Percentiles rank a stretch among this genome's conserved stretches.
phyloP scores from a whole-genome alignment of 208 protist species.

The Polymyxa betae region DNA sequence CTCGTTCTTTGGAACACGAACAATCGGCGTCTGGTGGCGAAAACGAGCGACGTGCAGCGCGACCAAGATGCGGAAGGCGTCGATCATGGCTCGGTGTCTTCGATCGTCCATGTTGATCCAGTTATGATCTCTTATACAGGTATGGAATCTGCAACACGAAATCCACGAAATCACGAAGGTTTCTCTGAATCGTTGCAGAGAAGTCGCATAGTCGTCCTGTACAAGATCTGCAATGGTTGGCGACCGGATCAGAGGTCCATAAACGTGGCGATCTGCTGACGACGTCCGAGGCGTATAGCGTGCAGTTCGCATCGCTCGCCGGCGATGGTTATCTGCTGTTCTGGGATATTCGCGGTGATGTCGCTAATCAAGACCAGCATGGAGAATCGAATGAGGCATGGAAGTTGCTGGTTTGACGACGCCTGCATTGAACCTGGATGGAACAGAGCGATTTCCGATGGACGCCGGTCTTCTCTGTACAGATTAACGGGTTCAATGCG shows the following conservation, averaged over 20 bases:
- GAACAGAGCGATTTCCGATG: constrained; percentile 38
- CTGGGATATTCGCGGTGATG: constrained; percentile 24
- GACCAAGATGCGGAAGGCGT: neutral
- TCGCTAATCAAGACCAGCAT: constrained; percentile 26
- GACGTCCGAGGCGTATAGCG: neutral
- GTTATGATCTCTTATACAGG: constrained; percentile 5
- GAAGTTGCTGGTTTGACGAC: neutral
- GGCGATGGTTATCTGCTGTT: constrained; percentile 35
- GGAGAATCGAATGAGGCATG: neutral
- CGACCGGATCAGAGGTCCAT: neutral
- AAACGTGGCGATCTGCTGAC: neutral
- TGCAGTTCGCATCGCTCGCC: constrained; percentile 33
- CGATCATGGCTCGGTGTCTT: neutral
- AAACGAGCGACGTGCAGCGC: neutral
- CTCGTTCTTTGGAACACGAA: constrained; percentile 36
- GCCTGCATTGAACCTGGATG: neutral
- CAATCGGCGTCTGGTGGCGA: neutral
- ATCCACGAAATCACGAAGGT: no score
- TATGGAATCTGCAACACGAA: no score
- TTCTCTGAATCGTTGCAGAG: no score
- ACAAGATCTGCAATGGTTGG: constrained; percentile 29
- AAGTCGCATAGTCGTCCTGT: constrained; percentile 36
- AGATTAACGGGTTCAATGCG: neutral
- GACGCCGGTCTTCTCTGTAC: neutral
- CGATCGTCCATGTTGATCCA: constrained; percentile 23